Base-by-base conservation (phyloP, 2,329 filamentous ascomycete genomes). In the Talaromyces sp. region DNA sequence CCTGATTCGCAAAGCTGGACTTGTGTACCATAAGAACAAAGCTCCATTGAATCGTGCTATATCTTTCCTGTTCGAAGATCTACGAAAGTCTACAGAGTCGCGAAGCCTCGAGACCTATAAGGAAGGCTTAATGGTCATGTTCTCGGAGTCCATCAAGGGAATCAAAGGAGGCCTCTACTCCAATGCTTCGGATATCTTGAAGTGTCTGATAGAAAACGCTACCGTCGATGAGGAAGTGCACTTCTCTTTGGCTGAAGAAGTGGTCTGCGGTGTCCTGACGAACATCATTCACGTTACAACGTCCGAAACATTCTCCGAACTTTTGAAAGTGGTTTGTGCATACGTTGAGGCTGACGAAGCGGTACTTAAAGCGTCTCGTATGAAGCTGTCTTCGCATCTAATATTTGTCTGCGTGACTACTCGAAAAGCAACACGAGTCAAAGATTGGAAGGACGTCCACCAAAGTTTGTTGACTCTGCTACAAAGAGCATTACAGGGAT, bases 81-180 rank as follows among this genome's bases (percentile, higher is more conserved):
- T 96, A 60, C 75, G 71, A 19, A 71, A 76, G 56, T 70, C 70
- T 9, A 70, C 70, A 9, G 76, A 76, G 37, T 69, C 69, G 5
- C 77, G 76, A 48, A 74, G 74, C 63, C 72, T 77, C 43, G 70
- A 74, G 54, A 83, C 92, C 14, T 97, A 97, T 75, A 89, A 90
- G 68, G 88, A 96, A 74, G 95, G 94, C 63, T 78, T 97, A 54
- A 97, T 97, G 92, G 91, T 88, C 19, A 89, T 98, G 83, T 92
- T 97, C 72, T 88, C 92, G 3, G 94, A 98, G 76, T 89, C 93
- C 9, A 84, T 88, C 62, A 87, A 87, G 70, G 87, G 87, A 31
- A 78, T 88, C 35, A 85, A 88, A 67, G 75, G 81, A 59, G 83
- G 82, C 0, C 74, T 88, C 8, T 85, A 89, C 72, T 85, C 85